phyloP scores from a whole-genome alignment of 169 alveolate species.

The Plasmodium knowlesi region DNA sequence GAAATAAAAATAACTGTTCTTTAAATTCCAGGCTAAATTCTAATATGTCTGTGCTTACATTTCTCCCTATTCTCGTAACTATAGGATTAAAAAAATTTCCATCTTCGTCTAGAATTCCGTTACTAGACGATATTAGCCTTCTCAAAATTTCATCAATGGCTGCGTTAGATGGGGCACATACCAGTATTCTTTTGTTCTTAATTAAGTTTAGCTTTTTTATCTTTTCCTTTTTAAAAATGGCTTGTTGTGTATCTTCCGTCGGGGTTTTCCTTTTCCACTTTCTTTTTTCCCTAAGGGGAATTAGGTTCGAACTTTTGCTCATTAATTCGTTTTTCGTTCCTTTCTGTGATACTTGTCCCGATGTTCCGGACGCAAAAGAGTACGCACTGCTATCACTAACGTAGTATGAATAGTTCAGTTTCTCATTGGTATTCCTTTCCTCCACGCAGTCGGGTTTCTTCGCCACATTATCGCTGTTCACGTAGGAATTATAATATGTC shows the following conservation, averaged over 20 bases:
- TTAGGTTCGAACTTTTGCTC: background rate
- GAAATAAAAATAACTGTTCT: conserved; percentile 80
- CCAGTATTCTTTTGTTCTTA: conserved; percentile 86
- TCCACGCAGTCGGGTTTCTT: background rate
- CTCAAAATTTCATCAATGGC: conserved; percentile 98
- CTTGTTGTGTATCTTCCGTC: background rate
- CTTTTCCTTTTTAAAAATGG: background rate
- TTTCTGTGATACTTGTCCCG: background rate
- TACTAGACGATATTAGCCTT: conserved; percentile 84
- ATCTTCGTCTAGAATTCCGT: conserved; percentile 88
- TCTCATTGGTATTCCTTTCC: conserved; percentile 10
- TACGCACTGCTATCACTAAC: background rate
- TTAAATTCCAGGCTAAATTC: conserved; percentile 89
- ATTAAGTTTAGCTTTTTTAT: conserved; percentile 14
- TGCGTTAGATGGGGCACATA: conserved; percentile 99
- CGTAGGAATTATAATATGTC: conserved; percentile 30
- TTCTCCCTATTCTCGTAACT: conserved; percentile 93
- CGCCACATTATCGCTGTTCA: background rate
- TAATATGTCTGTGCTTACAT: conserved; percentile 90
- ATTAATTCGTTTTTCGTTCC: background rate
- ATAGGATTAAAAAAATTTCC: conserved; percentile 89
- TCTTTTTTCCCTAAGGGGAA: background rate
- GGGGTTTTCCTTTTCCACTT: background rate
- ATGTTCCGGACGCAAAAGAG: background rate
- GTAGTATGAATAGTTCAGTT: conserved; percentile 7